Evolutionary conservation across 768 basidiomycete species (phyloP), one percentile per base, ranked within the genome.

Genomic region (Tricholoma flavovirens): DNA sequence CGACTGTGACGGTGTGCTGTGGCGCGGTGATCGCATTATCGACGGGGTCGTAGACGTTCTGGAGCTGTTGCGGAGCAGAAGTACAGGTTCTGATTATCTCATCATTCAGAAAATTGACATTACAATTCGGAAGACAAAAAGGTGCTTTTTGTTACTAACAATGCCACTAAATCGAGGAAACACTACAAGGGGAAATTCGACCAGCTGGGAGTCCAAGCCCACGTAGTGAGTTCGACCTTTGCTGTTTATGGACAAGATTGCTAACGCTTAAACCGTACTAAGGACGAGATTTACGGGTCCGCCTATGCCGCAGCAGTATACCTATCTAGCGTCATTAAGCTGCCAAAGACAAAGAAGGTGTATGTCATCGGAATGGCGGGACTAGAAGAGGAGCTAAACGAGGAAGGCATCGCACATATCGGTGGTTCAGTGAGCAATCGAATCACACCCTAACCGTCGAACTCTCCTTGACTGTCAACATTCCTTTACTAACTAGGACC

Each of bases 271-370:
- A 32, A 48, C 49, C 54, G 53, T 43, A 19, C 22, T 55, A 62
- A 98, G 96, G 91, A 97, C 58, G 97, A 98, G 68, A 92, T 98
- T 53, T 98, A 92, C 62, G 93, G 95, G 51, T 98, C 96, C 5
- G 96, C 94, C 2, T 98, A 90, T 61, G 76, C 80, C 40, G 75
- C 79, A 8, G 78, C 80, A n/a, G 76, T 79, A 1, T 80, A 98
- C 71, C 74, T 98, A 22, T 95, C 94, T 0, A 84, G 90, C 38
- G 88, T 98, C 11, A 77, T 95, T 62, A 88, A 92, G 56, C 78
- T 99, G 59, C 90, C 93, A 9, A 90, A 87, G 66, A 81, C 88
- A 67, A 93, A 98, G 75, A 92, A 89, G 70, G 95, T 94, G 12
- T 99, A 94, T 73, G 94, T 98, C 14, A 88, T 99, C 58, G 96